These are phyloP conservation scores for Lecanicillium sp. DNA, from an alignment of 2,329 filamentous ascomycete species.

Conservation along the genomic window DNA sequence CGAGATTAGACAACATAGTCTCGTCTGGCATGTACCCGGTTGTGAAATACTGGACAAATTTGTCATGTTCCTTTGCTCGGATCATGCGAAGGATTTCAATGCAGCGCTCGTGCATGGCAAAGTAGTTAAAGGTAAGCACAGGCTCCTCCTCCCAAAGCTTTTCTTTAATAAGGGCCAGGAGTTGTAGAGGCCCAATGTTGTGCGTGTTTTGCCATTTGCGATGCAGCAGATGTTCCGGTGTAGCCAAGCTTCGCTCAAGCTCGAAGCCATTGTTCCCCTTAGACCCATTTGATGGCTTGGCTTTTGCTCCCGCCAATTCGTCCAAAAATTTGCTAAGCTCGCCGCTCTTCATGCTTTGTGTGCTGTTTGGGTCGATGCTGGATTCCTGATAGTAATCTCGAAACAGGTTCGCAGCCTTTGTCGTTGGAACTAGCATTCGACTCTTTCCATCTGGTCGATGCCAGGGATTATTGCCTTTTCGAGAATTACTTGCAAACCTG, in stretches of 20 bases:
- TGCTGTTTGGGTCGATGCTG: too few species aligned
- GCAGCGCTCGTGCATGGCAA: slow-evolving; percentile 20
- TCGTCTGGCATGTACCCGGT: slow-evolving; percentile 12
- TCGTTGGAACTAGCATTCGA: slow-evolving; percentile 16
- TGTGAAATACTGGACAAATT: slow-evolving; percentile 20
- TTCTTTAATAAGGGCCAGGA: slow-evolving; percentile 16
- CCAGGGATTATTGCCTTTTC: slow-evolving; percentile 3
- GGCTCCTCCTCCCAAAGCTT: slow-evolving; percentile 20
- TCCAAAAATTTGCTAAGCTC: too few species aligned
- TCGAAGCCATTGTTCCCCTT: neutral
- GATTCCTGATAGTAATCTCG: slow-evolving; percentile 11
- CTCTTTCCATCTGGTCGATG: slow-evolving; percentile 15
- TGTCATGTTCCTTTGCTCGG: slow-evolving; percentile 17
- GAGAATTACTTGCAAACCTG: slow-evolving; percentile 19
- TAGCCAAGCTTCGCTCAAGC: neutral
- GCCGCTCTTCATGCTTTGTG: too few species aligned
- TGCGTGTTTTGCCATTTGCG: slow-evolving; percentile 15
- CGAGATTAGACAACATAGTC: neutral
- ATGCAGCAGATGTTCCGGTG: neutral
- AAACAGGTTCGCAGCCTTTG: slow-evolving; percentile 16
- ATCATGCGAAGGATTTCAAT: slow-evolving; percentile 18
- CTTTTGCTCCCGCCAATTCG: too few species aligned
- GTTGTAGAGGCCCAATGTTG: slow-evolving; percentile 15
- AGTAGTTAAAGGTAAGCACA: slow-evolving; percentile 19
- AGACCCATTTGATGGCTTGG: neutral